phyloP scores from a whole-genome alignment of 768 basidiomycete species.

The Mycena rosella region DNA sequence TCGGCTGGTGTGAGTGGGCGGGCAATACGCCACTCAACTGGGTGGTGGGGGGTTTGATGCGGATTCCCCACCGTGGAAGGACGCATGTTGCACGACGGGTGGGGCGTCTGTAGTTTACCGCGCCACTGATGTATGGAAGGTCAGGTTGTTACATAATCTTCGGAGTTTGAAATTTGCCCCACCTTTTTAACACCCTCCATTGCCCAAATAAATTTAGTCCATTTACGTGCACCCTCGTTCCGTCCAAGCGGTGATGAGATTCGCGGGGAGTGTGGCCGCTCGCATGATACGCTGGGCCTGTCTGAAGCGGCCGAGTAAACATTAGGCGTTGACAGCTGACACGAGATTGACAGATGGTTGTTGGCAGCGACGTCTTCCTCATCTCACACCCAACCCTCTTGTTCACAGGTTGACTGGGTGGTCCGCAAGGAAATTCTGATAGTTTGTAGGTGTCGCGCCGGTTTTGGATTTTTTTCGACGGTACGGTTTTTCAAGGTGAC shows the following conservation, averaged over 20 bases:
- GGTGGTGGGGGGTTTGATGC: no score
- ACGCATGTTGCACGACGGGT: no score
- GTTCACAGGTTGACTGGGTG: background rate
- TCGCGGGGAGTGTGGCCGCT: conserved; percentile 14
- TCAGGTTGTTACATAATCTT: no score
- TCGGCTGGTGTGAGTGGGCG: no score
- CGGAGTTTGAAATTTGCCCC: no score
- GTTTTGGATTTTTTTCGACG: no score
- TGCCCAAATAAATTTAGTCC: background rate
- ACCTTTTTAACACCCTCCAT: no score
- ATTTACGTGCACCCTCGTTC: background rate
- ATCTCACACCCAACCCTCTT: background rate
- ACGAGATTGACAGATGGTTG: background rate
- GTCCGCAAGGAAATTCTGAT: background rate
- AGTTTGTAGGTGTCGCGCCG: no score
- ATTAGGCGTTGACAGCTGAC: background rate
- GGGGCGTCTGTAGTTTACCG: background rate
- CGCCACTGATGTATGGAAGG: no score
- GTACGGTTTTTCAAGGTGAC: no score
- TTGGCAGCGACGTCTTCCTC: background rate
- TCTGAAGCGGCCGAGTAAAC: conserved; percentile 36
- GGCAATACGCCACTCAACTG: no score
- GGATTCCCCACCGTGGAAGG: no score
- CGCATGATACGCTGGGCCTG: conserved; percentile 15
- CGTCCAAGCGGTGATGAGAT: conserved; percentile 14